A percentile compares a stretch with the other conserved stretches of the same genome.
Conservation (phyloP, 2,329 filamentous ascomycete genomes). For the Colletotrichum godetiae region DNA sequence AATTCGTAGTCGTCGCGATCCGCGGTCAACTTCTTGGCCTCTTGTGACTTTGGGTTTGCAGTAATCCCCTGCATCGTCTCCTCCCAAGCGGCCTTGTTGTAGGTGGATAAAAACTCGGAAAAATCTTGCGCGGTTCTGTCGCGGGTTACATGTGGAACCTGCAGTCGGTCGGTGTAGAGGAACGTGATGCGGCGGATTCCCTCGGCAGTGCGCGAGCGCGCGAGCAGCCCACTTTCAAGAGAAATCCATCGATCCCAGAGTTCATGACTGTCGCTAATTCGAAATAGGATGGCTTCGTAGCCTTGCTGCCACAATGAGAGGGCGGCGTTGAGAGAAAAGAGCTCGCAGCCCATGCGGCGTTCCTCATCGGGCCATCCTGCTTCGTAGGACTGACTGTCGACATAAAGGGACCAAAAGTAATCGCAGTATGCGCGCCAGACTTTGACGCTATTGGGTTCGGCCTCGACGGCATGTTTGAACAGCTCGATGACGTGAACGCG, state of each 20-base stretch:
- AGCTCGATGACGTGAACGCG: slow-evolving; percentile 78
- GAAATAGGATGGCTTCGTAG: slow-evolving; percentile 77
- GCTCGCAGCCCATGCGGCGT: slow-evolving; percentile 73
- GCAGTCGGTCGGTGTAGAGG: slow-evolving; percentile 77
- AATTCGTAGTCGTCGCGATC: slow-evolving; percentile 77
- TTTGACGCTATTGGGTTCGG: slow-evolving; percentile 79
- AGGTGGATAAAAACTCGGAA: slow-evolving; percentile 79
- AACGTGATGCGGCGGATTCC: slow-evolving; percentile 73
- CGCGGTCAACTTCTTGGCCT: slow-evolving; percentile 72
- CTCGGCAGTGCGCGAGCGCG: slow-evolving; percentile 63
- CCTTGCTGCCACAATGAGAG: slow-evolving; percentile 78
- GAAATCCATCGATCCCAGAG: slow-evolving; percentile 85
- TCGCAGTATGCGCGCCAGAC: slow-evolving; percentile 84
- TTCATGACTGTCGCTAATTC: slow-evolving; percentile 79
- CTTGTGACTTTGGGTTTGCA: slow-evolving; percentile 61
- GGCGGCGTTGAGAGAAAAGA: slow-evolving; percentile 76
- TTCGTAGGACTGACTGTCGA: slow-evolving; percentile 68
- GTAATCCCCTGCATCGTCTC: slow-evolving; percentile 77
- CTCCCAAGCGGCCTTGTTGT: slow-evolving; percentile 79
- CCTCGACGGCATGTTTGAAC: slow-evolving; percentile 75
- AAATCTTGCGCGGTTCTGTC: slow-evolving; percentile 80
- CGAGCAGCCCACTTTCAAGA: slow-evolving; percentile 76
- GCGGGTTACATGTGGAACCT: slow-evolving; percentile 80
- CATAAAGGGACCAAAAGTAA: slow-evolving; percentile 79
- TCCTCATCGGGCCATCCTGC: slow-evolving; percentile 75